phyloP scores from a whole-genome alignment of 441 rosid species.

The Arabidopsis hybrid region DNA sequence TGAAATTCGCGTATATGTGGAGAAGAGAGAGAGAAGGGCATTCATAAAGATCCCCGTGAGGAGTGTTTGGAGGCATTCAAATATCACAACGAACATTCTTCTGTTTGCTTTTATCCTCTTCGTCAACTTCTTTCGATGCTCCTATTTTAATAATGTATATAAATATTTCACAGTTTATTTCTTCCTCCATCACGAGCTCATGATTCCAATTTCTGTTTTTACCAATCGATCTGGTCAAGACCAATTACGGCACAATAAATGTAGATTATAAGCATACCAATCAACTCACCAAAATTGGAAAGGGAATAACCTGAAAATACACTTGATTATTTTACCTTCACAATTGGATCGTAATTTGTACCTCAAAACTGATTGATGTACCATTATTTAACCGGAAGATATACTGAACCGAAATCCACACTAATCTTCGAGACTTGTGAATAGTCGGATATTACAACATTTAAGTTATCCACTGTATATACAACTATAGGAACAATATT shows the following conservation, averaged over 20 bases:
- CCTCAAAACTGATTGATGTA: not conserved
- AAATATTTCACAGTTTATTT: slow-evolving; percentile 13
- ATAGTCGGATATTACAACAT: not conserved
- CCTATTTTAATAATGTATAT: slow-evolving; percentile 6
- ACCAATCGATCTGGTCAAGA: not conserved
- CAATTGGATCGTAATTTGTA: not conserved
- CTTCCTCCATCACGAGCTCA: slow-evolving; percentile 55
- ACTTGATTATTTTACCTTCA: not conserved
- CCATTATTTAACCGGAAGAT: not conserved
- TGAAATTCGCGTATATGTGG: not conserved
- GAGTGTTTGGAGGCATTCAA: slow-evolving; percentile 80
- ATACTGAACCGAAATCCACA: not conserved
- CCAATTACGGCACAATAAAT: not conserved
- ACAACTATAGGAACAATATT: not conserved
- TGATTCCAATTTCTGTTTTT: slow-evolving; percentile 34
- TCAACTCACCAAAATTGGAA: not conserved
- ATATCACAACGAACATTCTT: slow-evolving; percentile 55
- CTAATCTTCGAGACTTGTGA: not conserved
- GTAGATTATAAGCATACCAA: not conserved
- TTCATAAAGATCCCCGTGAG: slow-evolving; percentile 73
- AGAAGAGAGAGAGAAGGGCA: slow-evolving; percentile 26
- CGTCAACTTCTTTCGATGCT: slow-evolving; percentile 68
- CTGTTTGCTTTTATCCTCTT: slow-evolving; percentile 52
- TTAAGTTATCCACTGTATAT: not conserved
- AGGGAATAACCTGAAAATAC: not conserved